A percentile compares a stretch with the other conserved stretches of the same genome.
Conservation (phyloP, 106 monocot genomes). For the Acorus calamus region DNA sequence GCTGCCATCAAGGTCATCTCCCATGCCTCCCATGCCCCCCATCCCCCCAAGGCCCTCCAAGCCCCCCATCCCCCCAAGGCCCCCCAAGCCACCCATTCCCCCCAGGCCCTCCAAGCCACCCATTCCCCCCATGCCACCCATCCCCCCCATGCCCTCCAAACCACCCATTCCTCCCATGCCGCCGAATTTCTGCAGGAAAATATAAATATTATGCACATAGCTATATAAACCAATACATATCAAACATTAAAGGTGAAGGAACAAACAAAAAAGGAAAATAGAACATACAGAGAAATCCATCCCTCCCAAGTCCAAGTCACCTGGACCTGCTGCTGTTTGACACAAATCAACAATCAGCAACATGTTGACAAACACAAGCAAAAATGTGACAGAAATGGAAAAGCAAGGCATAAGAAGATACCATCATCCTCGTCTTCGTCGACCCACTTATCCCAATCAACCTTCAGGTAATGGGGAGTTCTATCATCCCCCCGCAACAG, state of each 20-base stretch:
- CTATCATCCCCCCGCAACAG: constrained; percentile 56
- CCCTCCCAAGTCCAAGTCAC: constrained; percentile 48
- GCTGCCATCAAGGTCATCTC: constrained; percentile 51
- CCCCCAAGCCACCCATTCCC: too few species aligned
- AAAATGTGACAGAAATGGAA: not conserved
- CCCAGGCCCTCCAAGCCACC: constrained; percentile 2
- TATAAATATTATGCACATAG: not conserved
- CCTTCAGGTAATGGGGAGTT: constrained; percentile 76
- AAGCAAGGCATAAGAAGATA: not conserved
- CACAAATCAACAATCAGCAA: not conserved
- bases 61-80: too few species aligned
- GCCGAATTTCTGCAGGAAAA: constrained; percentile 42
- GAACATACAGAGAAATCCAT: constrained; percentile 64
- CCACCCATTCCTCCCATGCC: constrained; percentile 32
- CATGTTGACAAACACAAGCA: not conserved
- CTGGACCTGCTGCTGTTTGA: constrained; percentile 10
- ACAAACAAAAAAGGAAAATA: not conserved
- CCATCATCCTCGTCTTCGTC: constrained; percentile 70
- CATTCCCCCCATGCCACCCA: constrained; percentile 15
- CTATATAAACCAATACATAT: constrained; percentile 3
- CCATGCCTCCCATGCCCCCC: constrained; percentile 7
- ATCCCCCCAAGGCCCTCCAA: too few species aligned
- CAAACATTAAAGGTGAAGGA: constrained; percentile 1
- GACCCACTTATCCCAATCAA: constrained; percentile 91
- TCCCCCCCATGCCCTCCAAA: not conserved